These are phyloP conservation scores for Cyphellophora europaea DNA, from an alignment of 2,329 filamentous ascomycete genomes.

Conservation along the genomic window DNA sequence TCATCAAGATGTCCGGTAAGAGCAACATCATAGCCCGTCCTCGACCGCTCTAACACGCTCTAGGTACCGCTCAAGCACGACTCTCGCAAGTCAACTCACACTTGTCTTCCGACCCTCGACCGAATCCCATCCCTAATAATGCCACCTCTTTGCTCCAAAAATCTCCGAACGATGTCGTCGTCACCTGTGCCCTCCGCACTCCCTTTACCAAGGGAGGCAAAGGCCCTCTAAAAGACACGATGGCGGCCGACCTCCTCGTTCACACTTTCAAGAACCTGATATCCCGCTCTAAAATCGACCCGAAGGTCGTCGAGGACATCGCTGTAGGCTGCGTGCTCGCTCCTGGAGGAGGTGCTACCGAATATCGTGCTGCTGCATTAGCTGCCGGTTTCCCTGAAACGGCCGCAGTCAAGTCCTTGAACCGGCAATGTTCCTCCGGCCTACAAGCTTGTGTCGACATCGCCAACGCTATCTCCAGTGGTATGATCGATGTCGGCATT, in stretches of 20 bases:
- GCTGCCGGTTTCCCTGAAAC: constrained; percentile 83
- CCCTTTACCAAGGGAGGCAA: constrained; percentile 88
- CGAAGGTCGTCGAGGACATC: constrained; percentile 80
- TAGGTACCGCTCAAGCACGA: constrained; percentile 43
- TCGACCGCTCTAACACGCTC: too few relatives aligned
- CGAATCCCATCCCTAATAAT: constrained; percentile 25
- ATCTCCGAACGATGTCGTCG: constrained; percentile 64
- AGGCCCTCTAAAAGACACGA: constrained; percentile 92
- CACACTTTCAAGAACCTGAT: constrained; percentile 76
- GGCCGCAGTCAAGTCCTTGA: constrained; percentile 77
- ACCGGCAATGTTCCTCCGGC: constrained; percentile 89
- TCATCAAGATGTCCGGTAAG: too few relatives aligned
- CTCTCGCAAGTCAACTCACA: constrained; percentile 51
- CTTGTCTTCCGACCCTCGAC: constrained; percentile 33
- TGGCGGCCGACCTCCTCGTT: constrained; percentile 73
- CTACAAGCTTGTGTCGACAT: constrained; percentile 89
- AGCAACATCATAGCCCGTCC: too few relatives aligned
- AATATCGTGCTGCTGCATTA: constrained; percentile 86
- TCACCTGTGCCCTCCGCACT: constrained; percentile 85
- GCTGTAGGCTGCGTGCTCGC: constrained; percentile 85
- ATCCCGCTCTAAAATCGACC: constrained; percentile 80
- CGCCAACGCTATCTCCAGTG: constrained; percentile 79
- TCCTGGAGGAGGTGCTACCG: constrained; percentile 88
- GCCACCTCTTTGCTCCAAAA: constrained; percentile 37
- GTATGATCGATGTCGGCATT: constrained; percentile 92